phyloP scores from a whole-genome alignment of 352 stramenopile species.

The Elongisporangium senticosum region DNA sequence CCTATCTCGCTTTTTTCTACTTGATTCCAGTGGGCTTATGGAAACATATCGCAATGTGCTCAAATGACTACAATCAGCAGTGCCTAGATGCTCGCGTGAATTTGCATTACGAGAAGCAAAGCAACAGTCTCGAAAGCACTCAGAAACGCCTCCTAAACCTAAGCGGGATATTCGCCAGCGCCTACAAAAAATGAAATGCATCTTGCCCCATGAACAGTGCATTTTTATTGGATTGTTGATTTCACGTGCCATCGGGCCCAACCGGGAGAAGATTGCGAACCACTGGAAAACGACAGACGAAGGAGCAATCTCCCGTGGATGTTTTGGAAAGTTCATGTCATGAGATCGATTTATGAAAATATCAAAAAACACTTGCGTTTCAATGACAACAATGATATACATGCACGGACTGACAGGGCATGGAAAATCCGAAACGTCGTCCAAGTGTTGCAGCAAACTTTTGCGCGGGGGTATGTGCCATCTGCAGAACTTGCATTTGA shows the following conservation, averaged over 20 bases:
- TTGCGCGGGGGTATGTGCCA: not conserved
- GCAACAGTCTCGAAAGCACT: too few relatives aligned
- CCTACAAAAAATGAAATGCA: too few relatives aligned
- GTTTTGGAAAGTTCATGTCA: conserved; percentile 5
- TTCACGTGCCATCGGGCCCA: conserved; percentile 3
- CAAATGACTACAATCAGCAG: too few relatives aligned
- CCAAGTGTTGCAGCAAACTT: not conserved
- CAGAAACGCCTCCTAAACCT: too few relatives aligned
- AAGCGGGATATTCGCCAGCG: too few relatives aligned
- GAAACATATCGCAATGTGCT: too few relatives aligned
- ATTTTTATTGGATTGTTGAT: conserved; percentile 3
- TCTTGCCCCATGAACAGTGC: too few relatives aligned
- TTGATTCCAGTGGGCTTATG: too few relatives aligned
- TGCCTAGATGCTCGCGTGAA: too few relatives aligned
- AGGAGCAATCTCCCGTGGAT: conserved; percentile 8
- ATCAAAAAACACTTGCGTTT: conserved; percentile 8
- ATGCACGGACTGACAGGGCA: not conserved
- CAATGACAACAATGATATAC: conserved; percentile 6
- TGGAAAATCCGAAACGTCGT: conserved; percentile 4
- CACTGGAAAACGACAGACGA: conserved; percentile 3
- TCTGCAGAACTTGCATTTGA: conserved; percentile 6
- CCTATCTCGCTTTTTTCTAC: too few relatives aligned
- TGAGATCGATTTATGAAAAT: conserved; percentile 8
- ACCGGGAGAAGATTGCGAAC: conserved; percentile 4
- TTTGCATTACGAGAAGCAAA: too few relatives aligned